Percentiles rank a stretch among this genome's conserved stretches.
These are phyloP conservation scores for Pythium rishiriense DNA, from an alignment of 352 stramenopile species.

Conservation along the genomic window DNA sequence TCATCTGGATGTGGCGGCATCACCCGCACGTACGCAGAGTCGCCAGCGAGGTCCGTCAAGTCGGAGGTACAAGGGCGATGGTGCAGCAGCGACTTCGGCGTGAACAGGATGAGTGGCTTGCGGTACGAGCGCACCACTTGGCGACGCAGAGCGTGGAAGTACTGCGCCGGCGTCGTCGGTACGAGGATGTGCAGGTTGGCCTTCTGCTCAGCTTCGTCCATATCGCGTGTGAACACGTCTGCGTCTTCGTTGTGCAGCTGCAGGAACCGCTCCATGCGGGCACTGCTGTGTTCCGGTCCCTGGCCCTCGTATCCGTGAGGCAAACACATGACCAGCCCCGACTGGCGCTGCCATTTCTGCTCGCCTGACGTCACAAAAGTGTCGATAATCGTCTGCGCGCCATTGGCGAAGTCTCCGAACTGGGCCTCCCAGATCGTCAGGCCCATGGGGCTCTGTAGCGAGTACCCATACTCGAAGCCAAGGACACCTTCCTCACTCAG, in stretches of 20 bases:
- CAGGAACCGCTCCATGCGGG: slow-evolving; percentile 84
- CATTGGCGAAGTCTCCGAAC: slow-evolving; percentile 90
- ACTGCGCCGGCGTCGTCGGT: slow-evolving; percentile 92
- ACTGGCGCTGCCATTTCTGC: slow-evolving; percentile 91
- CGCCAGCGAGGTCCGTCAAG: slow-evolving; percentile 57
- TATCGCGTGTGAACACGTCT: slow-evolving; percentile 58
- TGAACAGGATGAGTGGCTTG: slow-evolving; percentile 83
- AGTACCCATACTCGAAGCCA: slow-evolving; percentile 89
- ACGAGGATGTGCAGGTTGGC: slow-evolving; percentile 81
- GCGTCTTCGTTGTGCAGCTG: slow-evolving; percentile 78
- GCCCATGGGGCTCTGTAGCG: slow-evolving; percentile 64
- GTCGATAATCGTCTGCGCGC: slow-evolving; percentile 88
- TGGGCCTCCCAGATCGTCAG: slow-evolving; percentile 93
- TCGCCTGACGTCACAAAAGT: slow-evolving; percentile 84
- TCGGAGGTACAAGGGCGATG: slow-evolving; percentile 82
- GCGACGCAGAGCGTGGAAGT: slow-evolving; percentile 95
- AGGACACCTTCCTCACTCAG: slow-evolving; percentile 85
- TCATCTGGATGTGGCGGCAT: slow-evolving; percentile 76
- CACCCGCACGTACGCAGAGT: slow-evolving; percentile 65
- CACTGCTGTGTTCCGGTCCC: slow-evolving; percentile 83
- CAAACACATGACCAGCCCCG: slow-evolving; percentile 73
- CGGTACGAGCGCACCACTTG: slow-evolving; percentile 71
- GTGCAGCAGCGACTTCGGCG: slow-evolving; percentile 82
- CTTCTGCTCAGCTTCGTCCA: slow-evolving; percentile 43
- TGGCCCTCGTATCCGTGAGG: slow-evolving; percentile 88